Base-by-base conservation (phyloP, 2,329 filamentous ascomycete species). In the Fusarium avenaceum region DNA sequence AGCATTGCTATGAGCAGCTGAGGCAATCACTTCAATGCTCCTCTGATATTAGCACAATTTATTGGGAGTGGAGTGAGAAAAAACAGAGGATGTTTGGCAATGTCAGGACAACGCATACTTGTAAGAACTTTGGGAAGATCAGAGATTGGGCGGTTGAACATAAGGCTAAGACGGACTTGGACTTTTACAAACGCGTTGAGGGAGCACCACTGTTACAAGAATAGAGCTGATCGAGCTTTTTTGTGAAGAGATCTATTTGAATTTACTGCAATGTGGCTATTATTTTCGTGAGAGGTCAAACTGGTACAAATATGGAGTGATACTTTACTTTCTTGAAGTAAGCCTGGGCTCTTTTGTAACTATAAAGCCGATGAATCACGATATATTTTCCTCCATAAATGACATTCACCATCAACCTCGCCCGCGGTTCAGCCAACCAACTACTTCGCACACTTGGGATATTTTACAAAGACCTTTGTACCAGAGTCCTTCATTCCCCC, bases 381-480 rank as follows among this genome's bases (percentile, higher is more conserved):
- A 26, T 26, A 4, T 4, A 10, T 26, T 26, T 8, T 4, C 26
- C 26, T 26, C 2, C 26, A 9, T 10, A 10, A 26, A 26, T 33
- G 5, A 33, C 14, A 2, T 7, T 15, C 13, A 14, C 6, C 10
- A 8, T 13, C 1, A 33, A 33, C 15, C 13, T 10, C 30, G 6
- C 10, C 14, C 30, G 2, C 2, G 2, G n/a, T 0, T 3, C 8
- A 26, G 2, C 24, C 4, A 13, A 44, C 19, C 2, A n/a, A 10
- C 30, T 50, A 57, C 19, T 50, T 50, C 7, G 54, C 45, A 14
- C 54, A 57, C n/a, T 57, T 57, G 6, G 54, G 43, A 57, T 57
- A 57, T 13, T 57, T 57, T n/a, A 57, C 46, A 44, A 57, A 57
- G 9, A 57, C 40, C 26, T 57, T 57, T 22, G 54, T 57, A 24